Base-by-base conservation (phyloP, 805 yeast species). In the Priceomyces castillae region DNA sequence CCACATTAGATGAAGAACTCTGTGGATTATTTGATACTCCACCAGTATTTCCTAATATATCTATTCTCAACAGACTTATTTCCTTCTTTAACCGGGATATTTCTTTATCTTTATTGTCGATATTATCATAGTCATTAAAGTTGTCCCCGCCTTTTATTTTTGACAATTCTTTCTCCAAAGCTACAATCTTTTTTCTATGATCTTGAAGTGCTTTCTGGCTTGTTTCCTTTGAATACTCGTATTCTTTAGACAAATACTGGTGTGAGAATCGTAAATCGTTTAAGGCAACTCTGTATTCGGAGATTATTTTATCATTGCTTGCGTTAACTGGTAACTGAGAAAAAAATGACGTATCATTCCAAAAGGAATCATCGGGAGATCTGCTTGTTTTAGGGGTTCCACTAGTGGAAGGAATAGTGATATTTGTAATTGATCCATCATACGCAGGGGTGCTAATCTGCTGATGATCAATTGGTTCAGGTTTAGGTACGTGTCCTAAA, bases 221-320 rank as follows among this genome's bases (percentile, higher is more conserved):
- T 46, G 76, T 77, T 12, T 74, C 74, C 43, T 85, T 71, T 42
- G 85, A 86, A 46, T 80, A 78, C 49, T 82, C 86, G 53, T 76
- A 85, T 52, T 83, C 86, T 54, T 80, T 79, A 2, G 84, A 74
- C 42, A 85, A 64, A 55, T 82, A 85, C 46, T 74, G 80, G 59
- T 84, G 89, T 2, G 89, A 84, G 56, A 85, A 77, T 50, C 84
- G 81, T 41, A 85, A 67, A 57, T 85, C 94, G 43, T 72, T 76
- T 39, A 85, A 65, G 0, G 90, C 89, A 0, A 84, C 78, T 49
- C 72, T 74, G 52, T 77, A 65, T 26, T 69, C 72, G 28, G 62
- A 49, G 15, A 66, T 20, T 14, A 50, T 40, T 46, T 57, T 60
- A 19, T 61, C 60, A n/a, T 39, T 47, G 3, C 34, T 25, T 9